These are phyloP conservation scores for Eleusine coracana DNA, from an alignment of 176 grass and related monocot species.

Conservation along the genomic window DNA sequence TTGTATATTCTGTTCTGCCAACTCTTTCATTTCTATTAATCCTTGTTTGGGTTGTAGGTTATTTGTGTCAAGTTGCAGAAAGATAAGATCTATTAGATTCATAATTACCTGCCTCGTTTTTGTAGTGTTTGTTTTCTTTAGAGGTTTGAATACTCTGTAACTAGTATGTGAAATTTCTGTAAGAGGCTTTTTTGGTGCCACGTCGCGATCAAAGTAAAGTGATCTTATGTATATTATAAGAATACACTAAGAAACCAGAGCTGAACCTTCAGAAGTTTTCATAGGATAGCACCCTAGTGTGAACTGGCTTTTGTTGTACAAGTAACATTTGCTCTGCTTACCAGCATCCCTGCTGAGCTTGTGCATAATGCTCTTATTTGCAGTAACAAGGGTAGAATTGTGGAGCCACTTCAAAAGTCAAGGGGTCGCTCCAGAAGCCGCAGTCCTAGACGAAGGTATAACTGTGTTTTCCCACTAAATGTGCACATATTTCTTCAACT, in stretches of 20 bases:
- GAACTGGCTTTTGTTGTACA: background rate
- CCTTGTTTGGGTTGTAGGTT: no score
- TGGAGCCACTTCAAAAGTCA: slow-evolving; percentile 55
- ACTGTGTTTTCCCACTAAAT: background rate
- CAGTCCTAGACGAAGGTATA: slow-evolving; percentile 80
- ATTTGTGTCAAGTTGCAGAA: no score
- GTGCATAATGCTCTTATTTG: slow-evolving; percentile 17
- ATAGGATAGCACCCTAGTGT: background rate
- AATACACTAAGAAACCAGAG: background rate
- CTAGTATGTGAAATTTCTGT: background rate
- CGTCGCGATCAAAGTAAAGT: slow-evolving; percentile 1
- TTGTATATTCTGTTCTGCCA: no score
- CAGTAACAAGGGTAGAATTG: slow-evolving; percentile 85
- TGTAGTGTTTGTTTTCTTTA: no score
- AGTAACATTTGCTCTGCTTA: background rate
- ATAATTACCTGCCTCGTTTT: no score
- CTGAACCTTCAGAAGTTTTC: background rate
- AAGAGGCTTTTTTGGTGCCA: background rate
- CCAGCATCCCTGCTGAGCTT: background rate
- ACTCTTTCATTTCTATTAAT: no score
- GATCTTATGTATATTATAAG: background rate
- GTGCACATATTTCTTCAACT: background rate
- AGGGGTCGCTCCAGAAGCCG: slow-evolving; percentile 82
- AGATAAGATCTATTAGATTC: no score
- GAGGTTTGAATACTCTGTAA: no score